Percentiles rank a stretch among this genome's conserved stretches.
These are phyloP conservation scores for Massospora cicadina DNA, from an alignment of 371 early-diverging fungal genomes.

Conservation along the genomic window DNA sequence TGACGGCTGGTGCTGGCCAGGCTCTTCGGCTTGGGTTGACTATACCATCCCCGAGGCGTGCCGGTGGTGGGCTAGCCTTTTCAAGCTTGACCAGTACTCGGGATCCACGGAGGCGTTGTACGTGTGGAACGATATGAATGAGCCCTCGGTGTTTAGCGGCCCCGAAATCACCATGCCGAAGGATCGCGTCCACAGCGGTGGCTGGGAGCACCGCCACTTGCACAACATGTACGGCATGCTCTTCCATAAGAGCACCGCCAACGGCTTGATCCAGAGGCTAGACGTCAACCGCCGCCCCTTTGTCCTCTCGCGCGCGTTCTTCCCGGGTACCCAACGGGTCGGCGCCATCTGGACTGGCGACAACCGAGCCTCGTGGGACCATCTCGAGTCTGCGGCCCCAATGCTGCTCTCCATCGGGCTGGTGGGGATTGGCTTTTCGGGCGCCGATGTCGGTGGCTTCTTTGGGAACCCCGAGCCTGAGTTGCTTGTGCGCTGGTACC, in stretches of 20 bases:
- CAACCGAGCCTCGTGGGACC: slow-evolving; percentile 68
- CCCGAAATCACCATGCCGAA: slow-evolving; percentile 88
- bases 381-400: slow-evolving; percentile 49
- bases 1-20: slow-evolving; percentile 91
- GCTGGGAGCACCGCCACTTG: slow-evolving; percentile 70
- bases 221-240: slow-evolving; percentile 72
- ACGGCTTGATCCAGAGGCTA: slow-evolving; percentile 27
- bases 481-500: slow-evolving; percentile 75
- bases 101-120: slow-evolving; percentile 47
- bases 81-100: slow-evolving; percentile 43
- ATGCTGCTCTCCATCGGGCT: slow-evolving; percentile 62
- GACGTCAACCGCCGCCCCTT: slow-evolving; percentile 49
- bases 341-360: slow-evolving; percentile 91
- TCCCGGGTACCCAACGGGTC: slow-evolving; percentile 68
- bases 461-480: slow-evolving; percentile 71
- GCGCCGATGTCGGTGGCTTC: slow-evolving; percentile 88
- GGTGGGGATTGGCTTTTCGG: slow-evolving; percentile 58
- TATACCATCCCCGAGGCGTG: slow-evolving; percentile 60
- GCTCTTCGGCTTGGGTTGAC: slow-evolving; percentile 75
- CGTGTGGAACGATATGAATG: slow-evolving; percentile 94
- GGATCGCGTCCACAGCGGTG: slow-evolving; percentile 58
- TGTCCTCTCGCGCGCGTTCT: slow-evolving; percentile 76
- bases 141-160: slow-evolving; percentile 77
- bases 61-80: slow-evolving; percentile 63
- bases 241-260: slow-evolving; percentile 34